phyloP scores from a whole-genome alignment of 1,139 yeast genomes.

The Hansenula lynferdii region DNA sequence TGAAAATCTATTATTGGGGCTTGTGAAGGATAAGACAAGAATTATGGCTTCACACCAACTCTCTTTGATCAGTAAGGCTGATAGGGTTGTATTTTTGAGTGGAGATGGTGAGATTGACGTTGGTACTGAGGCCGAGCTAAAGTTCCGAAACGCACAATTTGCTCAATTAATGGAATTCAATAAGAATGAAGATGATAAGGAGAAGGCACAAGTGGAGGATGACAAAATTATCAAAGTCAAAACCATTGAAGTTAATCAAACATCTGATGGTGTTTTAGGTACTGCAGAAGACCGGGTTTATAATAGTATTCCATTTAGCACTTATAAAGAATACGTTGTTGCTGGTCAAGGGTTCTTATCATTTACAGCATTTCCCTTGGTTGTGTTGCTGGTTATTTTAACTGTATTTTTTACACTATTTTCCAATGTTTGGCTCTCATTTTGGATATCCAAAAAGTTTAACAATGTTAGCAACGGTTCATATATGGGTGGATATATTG shows the following conservation, averaged over 20 bases:
- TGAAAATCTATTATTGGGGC: constrained; percentile 52
- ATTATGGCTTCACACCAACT: constrained; percentile 82
- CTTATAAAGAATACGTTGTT: constrained; percentile 43
- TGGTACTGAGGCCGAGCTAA: constrained; percentile 48
- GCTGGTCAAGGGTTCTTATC: constrained; percentile 38
- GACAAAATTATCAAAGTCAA: constrained; percentile 13
- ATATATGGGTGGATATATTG: constrained; percentile 67
- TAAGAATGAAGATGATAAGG: constrained; percentile 25
- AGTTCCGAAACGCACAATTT: constrained; percentile 38
- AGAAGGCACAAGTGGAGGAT: constrained; percentile 6
- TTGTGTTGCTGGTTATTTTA: constrained; percentile 31
- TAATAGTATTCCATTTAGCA: constrained; percentile 38
- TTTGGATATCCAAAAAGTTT: constrained; percentile 68
- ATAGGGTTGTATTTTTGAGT: constrained; percentile 58
- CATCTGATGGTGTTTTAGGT: constrained; percentile 30
- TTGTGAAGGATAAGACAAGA: constrained; percentile 48
- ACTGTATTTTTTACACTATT: constrained; percentile 57
- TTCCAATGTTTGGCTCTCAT: constrained; percentile 78
- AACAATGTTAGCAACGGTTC: constrained; percentile 31
- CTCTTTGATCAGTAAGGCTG: constrained; percentile 60
- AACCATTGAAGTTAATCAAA: constrained; percentile 10
- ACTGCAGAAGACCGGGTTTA: constrained; percentile 40
- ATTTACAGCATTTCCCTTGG: constrained; percentile 34
- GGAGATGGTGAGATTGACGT: constrained; percentile 54
- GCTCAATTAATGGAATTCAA: constrained; percentile 43